These are phyloP conservation scores for Isoetes taiwanensis DNA, from an alignment of 75 land plant genomes.

Conservation along the genomic window DNA sequence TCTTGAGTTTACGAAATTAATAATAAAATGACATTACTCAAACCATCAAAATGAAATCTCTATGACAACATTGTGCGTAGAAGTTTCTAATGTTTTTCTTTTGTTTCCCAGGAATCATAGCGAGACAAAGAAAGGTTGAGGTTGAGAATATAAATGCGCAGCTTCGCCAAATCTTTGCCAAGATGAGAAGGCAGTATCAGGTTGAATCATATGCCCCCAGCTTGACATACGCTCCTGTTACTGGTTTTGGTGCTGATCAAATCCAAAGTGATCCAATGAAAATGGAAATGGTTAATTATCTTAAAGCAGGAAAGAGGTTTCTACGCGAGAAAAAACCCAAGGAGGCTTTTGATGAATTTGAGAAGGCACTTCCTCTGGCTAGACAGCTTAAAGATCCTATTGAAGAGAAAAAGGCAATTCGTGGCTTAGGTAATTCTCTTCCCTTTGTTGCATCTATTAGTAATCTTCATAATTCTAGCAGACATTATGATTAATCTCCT, in stretches of 20 bases:
- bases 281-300: conserved; percentile 27
- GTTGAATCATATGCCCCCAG: conserved; percentile 93
- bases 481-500: too few relatives aligned
- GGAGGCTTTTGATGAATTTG: conserved; percentile 53
- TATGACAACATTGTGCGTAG: too few relatives aligned
- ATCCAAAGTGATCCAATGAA: conserved; percentile 38
- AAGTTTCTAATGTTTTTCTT: too few relatives aligned
- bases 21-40: too few relatives aligned
- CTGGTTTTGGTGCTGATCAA: conserved; percentile 36
- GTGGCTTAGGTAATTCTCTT: conserved; percentile 82
- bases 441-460: too few relatives aligned
- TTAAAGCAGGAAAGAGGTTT: conserved; percentile 44
- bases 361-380: conserved; percentile 47
- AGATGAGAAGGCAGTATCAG: conserved; percentile 68
- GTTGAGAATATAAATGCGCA: conserved; percentile 64
- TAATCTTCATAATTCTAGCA: too few relatives aligned
- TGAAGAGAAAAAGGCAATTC: conserved; percentile 73
- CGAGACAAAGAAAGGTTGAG: conserved; percentile 80
- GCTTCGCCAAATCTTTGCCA: conserved; percentile 83
- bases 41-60: too few relatives aligned
- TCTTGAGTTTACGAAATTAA: too few relatives aligned
- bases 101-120: conserved; percentile 53
- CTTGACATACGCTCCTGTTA: conserved; percentile 86
- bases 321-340: conserved; percentile 49
- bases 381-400: conserved; percentile 37